A percentile compares a stretch with the other conserved stretches of the same genome.
These are phyloP conservation scores for Symbiodinium pilosum DNA, from an alignment of 73 alveolate genomes.

Conservation along the genomic window DNA sequence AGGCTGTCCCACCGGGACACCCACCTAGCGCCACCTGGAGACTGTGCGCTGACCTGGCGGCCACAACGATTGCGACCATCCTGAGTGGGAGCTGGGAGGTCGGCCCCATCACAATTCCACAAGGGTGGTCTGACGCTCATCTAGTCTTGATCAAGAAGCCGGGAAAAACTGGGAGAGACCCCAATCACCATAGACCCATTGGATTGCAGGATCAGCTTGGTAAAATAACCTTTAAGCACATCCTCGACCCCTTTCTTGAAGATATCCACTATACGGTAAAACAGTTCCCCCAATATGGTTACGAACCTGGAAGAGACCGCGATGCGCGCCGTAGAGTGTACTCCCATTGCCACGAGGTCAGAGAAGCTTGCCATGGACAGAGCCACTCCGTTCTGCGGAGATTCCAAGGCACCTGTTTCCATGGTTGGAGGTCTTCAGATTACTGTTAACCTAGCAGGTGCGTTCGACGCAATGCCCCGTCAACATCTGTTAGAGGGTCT, in stretches of 20 bases:
- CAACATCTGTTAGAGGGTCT: not conserved
- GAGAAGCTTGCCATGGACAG: too few relatives aligned
- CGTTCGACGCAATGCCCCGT: not conserved
- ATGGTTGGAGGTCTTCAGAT: slow-evolving; percentile 6
- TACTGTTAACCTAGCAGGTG: not conserved
- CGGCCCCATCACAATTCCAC: too few relatives aligned
- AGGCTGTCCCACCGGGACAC: too few relatives aligned
- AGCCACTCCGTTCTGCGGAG: too few relatives aligned
- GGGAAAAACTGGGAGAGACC: not conserved
- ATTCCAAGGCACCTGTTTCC: not conserved
- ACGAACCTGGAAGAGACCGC: not conserved
- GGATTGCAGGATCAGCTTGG: not conserved
- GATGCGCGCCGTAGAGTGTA: not conserved
- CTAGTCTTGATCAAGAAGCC: not conserved
- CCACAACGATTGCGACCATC: too few relatives aligned
- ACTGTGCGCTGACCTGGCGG: too few relatives aligned
- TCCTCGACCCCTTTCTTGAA: not conserved
- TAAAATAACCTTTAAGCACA: not conserved
- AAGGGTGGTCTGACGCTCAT: too few relatives aligned
- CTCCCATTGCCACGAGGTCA: not conserved
- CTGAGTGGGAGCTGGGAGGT: too few relatives aligned
- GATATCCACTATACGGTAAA: not conserved
- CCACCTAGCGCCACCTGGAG: too few relatives aligned
- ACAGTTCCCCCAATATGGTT: not conserved
- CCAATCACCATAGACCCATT: not conserved